Base-by-base conservation (phyloP, 2,329 filamentous ascomycete genomes). In the Fusarium incarnatum region DNA sequence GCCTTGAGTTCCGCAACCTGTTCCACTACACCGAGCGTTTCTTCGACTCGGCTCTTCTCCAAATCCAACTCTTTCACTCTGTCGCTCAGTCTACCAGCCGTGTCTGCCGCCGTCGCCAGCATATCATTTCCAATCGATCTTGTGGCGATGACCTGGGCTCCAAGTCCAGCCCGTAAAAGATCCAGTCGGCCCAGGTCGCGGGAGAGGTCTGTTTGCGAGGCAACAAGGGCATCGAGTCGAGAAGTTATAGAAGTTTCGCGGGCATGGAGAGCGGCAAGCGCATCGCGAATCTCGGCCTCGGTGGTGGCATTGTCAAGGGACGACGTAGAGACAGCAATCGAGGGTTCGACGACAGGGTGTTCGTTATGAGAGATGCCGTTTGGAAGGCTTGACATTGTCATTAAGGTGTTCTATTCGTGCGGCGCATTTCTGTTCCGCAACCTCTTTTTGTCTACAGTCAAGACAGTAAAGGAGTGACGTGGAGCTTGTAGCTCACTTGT, bases 1-100 rank as follows among this genome's bases (percentile, higher is more conserved):
- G 96, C 93, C 82, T 98, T 98, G 71, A 99, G 90, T 84, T 99
- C 96, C 8, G 93, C 92, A 16, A 99, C 95, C 82, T 98, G 94
- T 80, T 98, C 95, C 13, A 98, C 96, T 5, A 98, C 94, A 11
- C 91, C 88, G 60, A 99, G 83, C 1, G 96, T 98, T 53, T 94
- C 91, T 79, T 96, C 94, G 11, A 99, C 95, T 28, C 94, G 89
- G 62, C 90, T 90, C 84, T 98, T 97, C 81, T 99, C 95, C 60
- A 94, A 86, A 77, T 99, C 96, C 34, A 99, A 88, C 71, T 89
- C 87, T 78, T 93, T 94, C 59, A 99, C 96, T 56, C 94, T 92
- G 76, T 89, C 89, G 58, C 94, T 97, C 69, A 98, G 92, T 60
- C 93, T 89, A 56, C 90, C 90, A 6, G 96, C 96, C 34, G 94